phyloP scores from a whole-genome alignment of 176 grass and related monocot species.

The Alloteropsis semialata region DNA sequence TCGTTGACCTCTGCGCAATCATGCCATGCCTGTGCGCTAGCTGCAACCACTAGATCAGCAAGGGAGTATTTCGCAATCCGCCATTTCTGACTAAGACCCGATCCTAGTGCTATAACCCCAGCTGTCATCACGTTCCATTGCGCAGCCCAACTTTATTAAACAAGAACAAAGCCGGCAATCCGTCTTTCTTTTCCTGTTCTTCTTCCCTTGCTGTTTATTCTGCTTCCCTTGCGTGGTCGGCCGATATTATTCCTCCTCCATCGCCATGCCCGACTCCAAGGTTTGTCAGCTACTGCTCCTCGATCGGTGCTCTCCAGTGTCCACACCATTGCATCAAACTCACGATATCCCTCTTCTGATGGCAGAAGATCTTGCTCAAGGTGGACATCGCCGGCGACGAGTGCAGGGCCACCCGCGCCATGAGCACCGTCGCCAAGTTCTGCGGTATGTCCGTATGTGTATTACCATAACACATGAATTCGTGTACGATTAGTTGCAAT shows the following conservation, averaged over 20 bases:
- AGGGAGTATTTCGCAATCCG: neutral
- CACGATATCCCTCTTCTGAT: neutral
- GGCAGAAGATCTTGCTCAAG: conserved; percentile 78
- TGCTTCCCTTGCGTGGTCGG: neutral
- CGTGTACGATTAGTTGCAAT: neutral
- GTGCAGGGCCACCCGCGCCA: conserved; percentile 50
- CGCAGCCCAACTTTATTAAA: neutral
- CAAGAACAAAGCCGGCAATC: neutral
- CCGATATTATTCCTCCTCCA: neutral
- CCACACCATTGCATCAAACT: neutral
- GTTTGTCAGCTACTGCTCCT: neutral
- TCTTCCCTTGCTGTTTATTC: no score
- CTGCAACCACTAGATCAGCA: neutral
- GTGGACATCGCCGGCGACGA: conserved; percentile 36
- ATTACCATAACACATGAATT: neutral
- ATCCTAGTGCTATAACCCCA: conserved; percentile 1
- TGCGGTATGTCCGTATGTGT: conserved; percentile 8
- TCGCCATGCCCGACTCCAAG: neutral
- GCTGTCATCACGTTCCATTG: neutral
- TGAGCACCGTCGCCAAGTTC: conserved; percentile 36
- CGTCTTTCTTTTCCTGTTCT: neutral
- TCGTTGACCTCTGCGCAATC: conserved; percentile 13
- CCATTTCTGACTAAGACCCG: neutral
- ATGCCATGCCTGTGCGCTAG: neutral
- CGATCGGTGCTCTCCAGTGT: neutral